A percentile compares a stretch with the other conserved stretches of the same genome.
Conservation (phyloP, 2,329 filamentous ascomycete species). For the Verticillium longisporum region DNA sequence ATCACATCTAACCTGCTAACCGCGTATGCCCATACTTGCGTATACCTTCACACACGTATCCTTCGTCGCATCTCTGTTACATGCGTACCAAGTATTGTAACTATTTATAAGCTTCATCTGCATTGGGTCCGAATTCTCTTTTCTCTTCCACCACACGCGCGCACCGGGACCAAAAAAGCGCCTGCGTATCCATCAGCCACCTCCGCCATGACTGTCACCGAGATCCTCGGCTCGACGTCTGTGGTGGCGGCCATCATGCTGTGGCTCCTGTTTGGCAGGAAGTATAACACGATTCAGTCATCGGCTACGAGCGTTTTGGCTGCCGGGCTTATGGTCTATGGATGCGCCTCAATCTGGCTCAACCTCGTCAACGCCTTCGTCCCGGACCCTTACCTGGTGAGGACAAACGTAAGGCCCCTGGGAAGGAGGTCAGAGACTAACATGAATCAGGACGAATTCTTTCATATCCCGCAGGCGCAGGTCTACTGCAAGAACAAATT, state of each 20-base stretch:
- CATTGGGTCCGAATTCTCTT: neutral
- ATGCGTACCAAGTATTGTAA: neutral
- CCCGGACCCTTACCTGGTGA: slow-evolving; percentile 49
- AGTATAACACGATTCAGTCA: neutral
- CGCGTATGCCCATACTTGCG: neutral
- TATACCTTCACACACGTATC: neutral
- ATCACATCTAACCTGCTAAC: too few relatives aligned
- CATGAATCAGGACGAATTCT: slow-evolving; percentile 64
- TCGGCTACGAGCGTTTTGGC: neutral
- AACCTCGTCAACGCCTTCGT: slow-evolving; percentile 29
- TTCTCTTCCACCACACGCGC: neutral
- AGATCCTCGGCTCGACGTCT: neutral
- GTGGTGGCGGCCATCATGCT: neutral
- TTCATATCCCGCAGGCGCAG: slow-evolving; percentile 87
- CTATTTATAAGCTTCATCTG: neutral
- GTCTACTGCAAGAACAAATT: slow-evolving; percentile 74
- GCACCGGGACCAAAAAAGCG: too few relatives aligned
- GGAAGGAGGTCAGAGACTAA: neutral
- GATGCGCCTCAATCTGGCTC: slow-evolving; percentile 25
- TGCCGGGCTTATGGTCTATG: neutral
- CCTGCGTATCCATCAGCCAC: neutral
- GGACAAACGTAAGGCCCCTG: neutral
- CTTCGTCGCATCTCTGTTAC: neutral
- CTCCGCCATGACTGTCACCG: neutral
- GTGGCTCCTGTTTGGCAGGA: neutral